Percentiles rank a stretch among this genome's conserved stretches.
Conservation (phyloP, 164 flowering plant genomes). For the Stephania yunnanensis region DNA sequence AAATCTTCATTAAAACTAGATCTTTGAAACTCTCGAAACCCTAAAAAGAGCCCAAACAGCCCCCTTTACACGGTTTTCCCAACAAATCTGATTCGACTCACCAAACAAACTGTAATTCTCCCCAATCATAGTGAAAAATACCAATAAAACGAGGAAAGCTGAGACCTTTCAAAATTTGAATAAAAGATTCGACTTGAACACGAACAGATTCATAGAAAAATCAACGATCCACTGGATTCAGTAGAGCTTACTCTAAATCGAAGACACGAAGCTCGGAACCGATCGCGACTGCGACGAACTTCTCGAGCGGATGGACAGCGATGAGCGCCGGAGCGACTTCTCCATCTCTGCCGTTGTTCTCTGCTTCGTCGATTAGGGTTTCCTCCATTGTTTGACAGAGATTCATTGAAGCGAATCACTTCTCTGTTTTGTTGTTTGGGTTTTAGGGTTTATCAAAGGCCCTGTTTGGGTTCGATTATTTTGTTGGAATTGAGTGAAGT, state of each 20-base stretch:
- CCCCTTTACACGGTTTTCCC: no score
- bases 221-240: no score
- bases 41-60: no score
- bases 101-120: no score
- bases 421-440: not conserved
- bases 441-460: not conserved
- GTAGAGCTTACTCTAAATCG: conserved; percentile 46
- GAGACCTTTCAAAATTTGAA: no score
- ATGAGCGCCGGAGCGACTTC: conserved; percentile 92
- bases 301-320: conserved; percentile 65
- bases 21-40: no score
- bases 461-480: not conserved
- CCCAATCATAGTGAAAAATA: no score
- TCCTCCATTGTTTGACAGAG: conserved; percentile 32
- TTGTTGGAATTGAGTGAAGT: not conserved
- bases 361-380: conserved; percentile 35
- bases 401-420: not conserved
- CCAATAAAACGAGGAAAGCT: no score
- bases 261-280: conserved; percentile 87
- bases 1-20: no score
- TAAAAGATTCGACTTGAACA: no score
- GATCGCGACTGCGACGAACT: conserved; percentile 62
- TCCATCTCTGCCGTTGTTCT: conserved; percentile 22
- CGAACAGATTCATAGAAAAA: no score
- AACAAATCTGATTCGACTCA: no score